Base-by-base conservation (phyloP, 148 eudicot genomes). In the Rhododendron mucronatum region DNA sequence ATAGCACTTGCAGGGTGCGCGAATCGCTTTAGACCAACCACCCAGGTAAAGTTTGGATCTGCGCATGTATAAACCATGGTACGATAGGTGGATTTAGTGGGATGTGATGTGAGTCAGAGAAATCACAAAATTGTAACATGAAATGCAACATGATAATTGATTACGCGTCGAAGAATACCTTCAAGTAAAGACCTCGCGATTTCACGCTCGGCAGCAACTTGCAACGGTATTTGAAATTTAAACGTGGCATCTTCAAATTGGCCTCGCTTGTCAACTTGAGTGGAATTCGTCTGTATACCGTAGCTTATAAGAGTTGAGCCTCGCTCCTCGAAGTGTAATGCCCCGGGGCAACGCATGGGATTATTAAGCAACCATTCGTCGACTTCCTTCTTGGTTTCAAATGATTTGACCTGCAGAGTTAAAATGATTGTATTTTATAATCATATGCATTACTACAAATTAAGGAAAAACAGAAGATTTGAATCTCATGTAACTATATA, bases 121-220 rank as follows among this genome's bases (percentile, higher is more conserved):
- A 20, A 39, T 15, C 26, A 50, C 12, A 59, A 8, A 21, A 12
- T 47, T n/a, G 15, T 9, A 8, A 13, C 8, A 37, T 82, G 75
- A 15, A 0, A 63, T 23, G 30, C 14, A 9, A 67, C 13, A 28
- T 39, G 15, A 71, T 41, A 41, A 41, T 41, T 41, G 45, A 41
- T 41, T 41, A 41, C 6, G 45, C 5, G 45, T 41, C 41, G 7
- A 41, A 41, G 57, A 33, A 45, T 90, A 95, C 99, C 98, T 92
- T 93, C 93, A 57, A 95, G 81, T 30, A 97, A 87, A 83, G 84
- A 85, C 78, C 98, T 93, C 18, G 94, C 98, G 73, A 97, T 94
- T 90, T 97, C 98, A 81, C 99, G 98, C 84, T 97, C 99, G 15
- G 96, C 98, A 7, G 98, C 95, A 88, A 97, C 82, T 84, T 97